A percentile compares a stretch with the other conserved stretches of the same genome.
Evolutionary conservation across 208 protist species (phyloP).

Genomic region (Leishmania gerbilli): DNA sequence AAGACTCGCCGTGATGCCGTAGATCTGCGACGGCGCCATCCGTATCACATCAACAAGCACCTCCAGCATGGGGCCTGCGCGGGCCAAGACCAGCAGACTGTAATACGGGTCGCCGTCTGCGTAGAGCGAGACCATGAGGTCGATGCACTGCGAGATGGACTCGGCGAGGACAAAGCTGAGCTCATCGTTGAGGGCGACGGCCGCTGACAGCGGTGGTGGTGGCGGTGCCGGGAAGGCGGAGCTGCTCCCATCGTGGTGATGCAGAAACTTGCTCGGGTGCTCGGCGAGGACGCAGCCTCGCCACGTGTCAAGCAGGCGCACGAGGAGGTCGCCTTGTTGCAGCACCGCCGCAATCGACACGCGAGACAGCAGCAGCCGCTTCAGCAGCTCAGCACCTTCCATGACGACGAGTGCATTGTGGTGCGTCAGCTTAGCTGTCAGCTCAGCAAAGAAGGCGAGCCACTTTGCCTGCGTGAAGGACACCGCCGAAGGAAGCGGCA

Average conservation of each 20-base stretch:
- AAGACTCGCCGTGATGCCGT: constrained; percentile 54
- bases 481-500: constrained; percentile 49
- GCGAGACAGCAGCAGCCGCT: constrained; percentile 64
- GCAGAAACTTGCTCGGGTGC: constrained; percentile 4
- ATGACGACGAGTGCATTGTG: constrained; percentile 78
- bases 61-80: constrained; percentile 55
- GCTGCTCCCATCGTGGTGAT: neutral
- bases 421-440: constrained; percentile 83
- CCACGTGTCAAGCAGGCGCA: constrained; percentile 56
- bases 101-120: constrained; percentile 74
- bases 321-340: constrained; percentile 72
- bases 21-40: constrained; percentile 53
- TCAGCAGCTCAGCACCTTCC: constrained; percentile 78
- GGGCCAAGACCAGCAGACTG: constrained; percentile 64
- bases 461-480: constrained; percentile 80
- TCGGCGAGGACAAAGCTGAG: constrained; percentile 62
- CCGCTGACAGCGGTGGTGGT: constrained; percentile 2
- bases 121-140: constrained; percentile 72
- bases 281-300: constrained; percentile 49
- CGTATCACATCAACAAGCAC: constrained; percentile 57
- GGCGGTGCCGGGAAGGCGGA: neutral
- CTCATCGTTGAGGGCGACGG: constrained; percentile 49
- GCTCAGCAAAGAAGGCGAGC: constrained; percentile 87
- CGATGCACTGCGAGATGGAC: constrained; percentile 66
- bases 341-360: constrained; percentile 80